phyloP scores from a whole-genome alignment of 768 basidiomycete species.

The Trametopsis cervina region DNA sequence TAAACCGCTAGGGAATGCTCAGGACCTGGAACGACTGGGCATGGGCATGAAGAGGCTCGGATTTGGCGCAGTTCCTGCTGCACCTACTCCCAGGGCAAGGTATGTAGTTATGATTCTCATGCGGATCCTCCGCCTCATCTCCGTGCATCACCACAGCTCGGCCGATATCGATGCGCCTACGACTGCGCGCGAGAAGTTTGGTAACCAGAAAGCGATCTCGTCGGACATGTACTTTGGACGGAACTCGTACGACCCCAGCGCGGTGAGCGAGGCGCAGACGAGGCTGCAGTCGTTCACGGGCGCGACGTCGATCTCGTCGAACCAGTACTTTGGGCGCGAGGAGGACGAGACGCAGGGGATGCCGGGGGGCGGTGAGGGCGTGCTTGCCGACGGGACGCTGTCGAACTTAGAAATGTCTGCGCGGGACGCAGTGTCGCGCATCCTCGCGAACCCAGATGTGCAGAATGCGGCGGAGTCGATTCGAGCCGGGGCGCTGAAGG shows the following conservation, averaged over 20 bases:
- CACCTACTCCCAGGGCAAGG: constrained; percentile 42
- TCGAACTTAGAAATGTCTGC: constrained; percentile 59
- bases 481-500: constrained; percentile 76
- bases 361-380: constrained; percentile 44
- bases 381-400: constrained; percentile 41
- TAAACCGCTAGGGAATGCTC: constrained; percentile 33
- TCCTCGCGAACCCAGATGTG: constrained; percentile 82
- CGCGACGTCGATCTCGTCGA: constrained; percentile 89
- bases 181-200: constrained; percentile 86
- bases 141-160: constrained; percentile 7
- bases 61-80: constrained; percentile 74
- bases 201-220: constrained; percentile 90
- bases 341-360: constrained; percentile 52
- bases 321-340: constrained; percentile 91
- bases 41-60: constrained; percentile 77
- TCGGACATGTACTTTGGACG: constrained; percentile 97
- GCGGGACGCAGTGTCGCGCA: constrained; percentile 64
- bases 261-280: constrained; percentile 67
- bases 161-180: constrained; percentile 50
- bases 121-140: neutral
- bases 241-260: constrained; percentile 73
- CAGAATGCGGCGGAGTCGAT: constrained; percentile 80
- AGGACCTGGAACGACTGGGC: constrained; percentile 50
- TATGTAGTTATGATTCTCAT: neutral
- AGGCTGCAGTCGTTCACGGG: constrained; percentile 85